These are phyloP conservation scores for Orbilia brochopaga DNA, from an alignment of 2,329 filamentous ascomycete genomes.

Conservation along the genomic window DNA sequence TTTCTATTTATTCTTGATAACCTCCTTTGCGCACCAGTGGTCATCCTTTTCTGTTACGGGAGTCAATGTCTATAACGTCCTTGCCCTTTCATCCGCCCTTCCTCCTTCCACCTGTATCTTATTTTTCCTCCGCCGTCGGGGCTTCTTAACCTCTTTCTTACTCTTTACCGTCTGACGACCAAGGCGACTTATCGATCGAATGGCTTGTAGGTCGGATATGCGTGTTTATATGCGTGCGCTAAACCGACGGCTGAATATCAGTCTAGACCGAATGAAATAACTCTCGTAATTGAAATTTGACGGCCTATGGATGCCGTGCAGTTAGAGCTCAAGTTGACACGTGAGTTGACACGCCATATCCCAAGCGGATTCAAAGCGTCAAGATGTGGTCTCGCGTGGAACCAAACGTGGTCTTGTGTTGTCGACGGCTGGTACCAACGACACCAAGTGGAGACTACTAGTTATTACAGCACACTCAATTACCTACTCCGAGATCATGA, in stretches of 20 bases:
- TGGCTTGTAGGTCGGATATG: neutral
- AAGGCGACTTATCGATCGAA: neutral
- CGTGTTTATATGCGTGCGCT: no score
- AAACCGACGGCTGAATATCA: neutral
- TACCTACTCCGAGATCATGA: no score
- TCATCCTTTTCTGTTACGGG: conserved; percentile 37
- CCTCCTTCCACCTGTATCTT: conserved; percentile 6
- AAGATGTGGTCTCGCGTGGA: no score
- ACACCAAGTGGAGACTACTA: no score
- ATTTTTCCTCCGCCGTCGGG: conserved; percentile 5
- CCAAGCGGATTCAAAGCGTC: no score
- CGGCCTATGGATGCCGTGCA: no score
- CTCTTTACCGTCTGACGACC: neutral
- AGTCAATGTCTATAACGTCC: conserved; percentile 47
- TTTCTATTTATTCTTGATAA: conserved; percentile 10
- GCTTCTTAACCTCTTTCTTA: neutral
- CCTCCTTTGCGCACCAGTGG: conserved; percentile 15
- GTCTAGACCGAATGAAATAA: no score
- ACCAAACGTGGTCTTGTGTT: no score
- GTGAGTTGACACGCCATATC: no score
- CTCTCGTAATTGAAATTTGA: neutral
- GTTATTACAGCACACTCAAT: no score
- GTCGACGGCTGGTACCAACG: no score
- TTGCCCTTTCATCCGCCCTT: conserved; percentile 23
- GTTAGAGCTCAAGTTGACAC: no score